Evolutionary conservation across 2,329 filamentous ascomycete genomes (phyloP).

Genomic region (Colletotrichum sp.): DNA sequence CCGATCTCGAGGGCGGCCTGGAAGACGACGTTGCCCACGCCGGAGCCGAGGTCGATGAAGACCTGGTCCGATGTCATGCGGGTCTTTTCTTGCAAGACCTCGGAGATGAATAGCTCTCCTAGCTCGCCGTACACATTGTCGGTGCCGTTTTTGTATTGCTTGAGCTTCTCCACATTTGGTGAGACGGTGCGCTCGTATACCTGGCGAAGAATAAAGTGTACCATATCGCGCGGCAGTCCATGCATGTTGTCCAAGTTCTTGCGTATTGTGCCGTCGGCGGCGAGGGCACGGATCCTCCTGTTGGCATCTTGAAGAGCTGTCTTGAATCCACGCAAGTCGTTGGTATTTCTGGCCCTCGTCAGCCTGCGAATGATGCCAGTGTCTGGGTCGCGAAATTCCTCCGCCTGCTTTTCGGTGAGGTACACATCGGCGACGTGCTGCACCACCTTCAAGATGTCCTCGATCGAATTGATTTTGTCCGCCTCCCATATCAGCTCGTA

Average conservation of each 20-base stretch:
- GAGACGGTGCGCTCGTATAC: conserved; percentile 93
- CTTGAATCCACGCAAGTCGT: conserved; percentile 71
- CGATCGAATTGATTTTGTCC: conserved; percentile 78
- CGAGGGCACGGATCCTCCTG: conserved; percentile 65
- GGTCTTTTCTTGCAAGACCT: conserved; percentile 78
- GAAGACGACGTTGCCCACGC: conserved; percentile 93
- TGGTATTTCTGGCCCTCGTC: conserved; percentile 73
- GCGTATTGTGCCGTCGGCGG: conserved; percentile 73
- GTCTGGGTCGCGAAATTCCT: conserved; percentile 72
- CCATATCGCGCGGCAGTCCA: conserved; percentile 72
- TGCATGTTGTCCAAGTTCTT: conserved; percentile 73
- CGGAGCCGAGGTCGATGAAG: conserved; percentile 94
- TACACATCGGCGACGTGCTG: conserved; percentile 77
- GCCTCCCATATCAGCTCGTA: conserved; percentile 80
- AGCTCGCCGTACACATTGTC: conserved; percentile 97
- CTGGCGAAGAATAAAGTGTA: conserved; percentile 83
- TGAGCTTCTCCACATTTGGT: conserved; percentile 81
- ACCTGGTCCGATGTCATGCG: conserved; percentile 81
- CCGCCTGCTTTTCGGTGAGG: conserved; percentile 71
- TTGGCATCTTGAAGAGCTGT: conserved; percentile 81
- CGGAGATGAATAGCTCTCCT: conserved; percentile 81
- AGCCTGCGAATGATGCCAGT: conserved; percentile 79
- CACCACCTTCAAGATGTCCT: conserved; percentile 75
- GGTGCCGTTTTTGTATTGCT: conserved; percentile 86
- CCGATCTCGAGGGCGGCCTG: conserved; percentile 93